Conservation (phyloP, 768 basidiomycete species). For the Tulasnella sp. region DNA sequence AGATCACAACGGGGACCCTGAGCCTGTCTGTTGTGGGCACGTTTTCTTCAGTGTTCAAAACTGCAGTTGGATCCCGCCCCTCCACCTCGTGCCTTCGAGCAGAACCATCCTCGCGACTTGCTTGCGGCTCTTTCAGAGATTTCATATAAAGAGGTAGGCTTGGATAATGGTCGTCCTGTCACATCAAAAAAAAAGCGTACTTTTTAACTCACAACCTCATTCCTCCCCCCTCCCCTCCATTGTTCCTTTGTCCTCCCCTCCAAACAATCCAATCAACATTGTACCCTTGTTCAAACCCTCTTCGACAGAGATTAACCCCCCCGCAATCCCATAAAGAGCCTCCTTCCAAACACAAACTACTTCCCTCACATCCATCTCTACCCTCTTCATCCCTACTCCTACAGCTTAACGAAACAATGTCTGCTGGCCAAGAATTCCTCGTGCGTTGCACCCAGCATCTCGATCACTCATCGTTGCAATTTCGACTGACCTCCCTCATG, state of each 20-base stretch:
- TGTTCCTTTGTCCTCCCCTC: too few relatives aligned
- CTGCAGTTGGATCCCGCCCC: too few relatives aligned
- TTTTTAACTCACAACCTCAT: background rate
- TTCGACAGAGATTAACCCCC: background rate
- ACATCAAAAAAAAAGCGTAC: too few relatives aligned
- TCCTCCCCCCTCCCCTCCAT: too few relatives aligned
- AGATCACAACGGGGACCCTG: background rate
- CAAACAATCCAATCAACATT: too few relatives aligned
- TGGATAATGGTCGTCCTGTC: too few relatives aligned
- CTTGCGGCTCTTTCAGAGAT: too few relatives aligned
- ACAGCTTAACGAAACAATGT: conserved; percentile 1
- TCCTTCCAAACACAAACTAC: background rate
- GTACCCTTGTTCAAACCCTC: conserved; percentile 1
- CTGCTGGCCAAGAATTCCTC: background rate
- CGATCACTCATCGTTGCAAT: background rate
- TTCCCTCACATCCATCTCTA: background rate
- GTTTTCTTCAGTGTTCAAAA: too few relatives aligned
- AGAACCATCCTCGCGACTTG: too few relatives aligned
- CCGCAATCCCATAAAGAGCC: background rate
- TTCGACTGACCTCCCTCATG: background rate
- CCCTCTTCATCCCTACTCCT: background rate
- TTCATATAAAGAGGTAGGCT: too few relatives aligned
- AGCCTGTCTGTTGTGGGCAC: background rate
- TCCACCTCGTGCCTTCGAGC: too few relatives aligned
- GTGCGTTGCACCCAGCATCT: background rate